phyloP scores from a whole-genome alignment of 495 filamentous ascomycete species.

The Lasiosphaeria miniovina region DNA sequence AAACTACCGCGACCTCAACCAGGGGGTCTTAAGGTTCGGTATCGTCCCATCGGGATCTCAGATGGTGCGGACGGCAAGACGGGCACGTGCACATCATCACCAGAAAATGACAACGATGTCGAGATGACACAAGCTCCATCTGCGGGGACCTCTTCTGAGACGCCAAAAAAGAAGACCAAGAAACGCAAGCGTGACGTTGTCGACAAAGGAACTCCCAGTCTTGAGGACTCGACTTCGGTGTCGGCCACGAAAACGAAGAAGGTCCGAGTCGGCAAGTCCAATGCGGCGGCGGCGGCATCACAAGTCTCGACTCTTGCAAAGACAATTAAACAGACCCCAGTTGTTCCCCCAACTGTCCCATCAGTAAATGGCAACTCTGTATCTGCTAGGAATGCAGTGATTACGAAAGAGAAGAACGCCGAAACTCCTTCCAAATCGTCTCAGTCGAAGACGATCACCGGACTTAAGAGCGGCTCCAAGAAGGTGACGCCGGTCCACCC shows the following conservation, averaged over 20 bases:
- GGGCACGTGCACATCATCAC: constrained; percentile 22
- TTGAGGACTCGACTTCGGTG: constrained; percentile 11
- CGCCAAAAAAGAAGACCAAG: constrained; percentile 28
- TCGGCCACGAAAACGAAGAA: constrained; percentile 33
- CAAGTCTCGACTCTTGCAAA: constrained; percentile 4
- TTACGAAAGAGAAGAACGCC: background rate
- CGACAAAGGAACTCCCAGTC: constrained; percentile 34
- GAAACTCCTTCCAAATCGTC: constrained; percentile 1
- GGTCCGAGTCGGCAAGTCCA: constrained; percentile 19
- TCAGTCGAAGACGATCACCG: constrained; percentile 15
- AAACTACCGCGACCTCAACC: constrained; percentile 43
- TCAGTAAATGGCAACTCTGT: background rate
- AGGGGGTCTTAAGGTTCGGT: constrained; percentile 42
- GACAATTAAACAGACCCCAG: constrained; percentile 26
- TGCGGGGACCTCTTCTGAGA: constrained; percentile 9
- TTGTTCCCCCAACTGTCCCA: constrained; percentile 26
- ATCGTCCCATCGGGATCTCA: constrained; percentile 41
- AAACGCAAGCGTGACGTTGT: constrained; percentile 46
- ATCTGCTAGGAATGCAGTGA: constrained; percentile 16
- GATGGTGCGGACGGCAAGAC: constrained; percentile 15
- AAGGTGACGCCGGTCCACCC: constrained; percentile 41
- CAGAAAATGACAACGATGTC: constrained; percentile 28
- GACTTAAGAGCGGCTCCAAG: constrained; percentile 7
- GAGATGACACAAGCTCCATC: constrained; percentile 29
- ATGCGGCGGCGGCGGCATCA: constrained; percentile 1